Evolutionary conservation across 352 stramenopile genomes (phyloP).

Genomic region (Phytophthora foliorum): DNA sequence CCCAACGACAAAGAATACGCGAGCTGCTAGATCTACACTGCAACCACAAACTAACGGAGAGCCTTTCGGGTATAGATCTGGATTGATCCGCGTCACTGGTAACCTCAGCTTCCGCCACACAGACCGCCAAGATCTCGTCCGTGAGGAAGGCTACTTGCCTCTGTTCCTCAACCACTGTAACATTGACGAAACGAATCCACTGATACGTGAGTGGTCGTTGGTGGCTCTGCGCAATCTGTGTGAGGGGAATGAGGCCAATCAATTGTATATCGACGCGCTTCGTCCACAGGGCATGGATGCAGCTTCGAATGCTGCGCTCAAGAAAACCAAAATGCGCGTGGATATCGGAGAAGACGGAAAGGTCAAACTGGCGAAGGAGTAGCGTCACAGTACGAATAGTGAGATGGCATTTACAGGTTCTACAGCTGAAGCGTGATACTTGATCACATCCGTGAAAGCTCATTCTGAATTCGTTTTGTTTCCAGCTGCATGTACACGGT

Average conservation of each 20-base stretch:
- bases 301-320: constrained; percentile 28
- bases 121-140: constrained; percentile 81
- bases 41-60: constrained; percentile 33
- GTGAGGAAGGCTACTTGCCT: constrained; percentile 72
- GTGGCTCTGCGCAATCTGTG: constrained; percentile 91
- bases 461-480: constrained; percentile 17
- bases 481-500: constrained; percentile 31
- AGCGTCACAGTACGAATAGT: neutral
- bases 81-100: constrained; percentile 81
- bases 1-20: constrained; percentile 16
- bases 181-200: constrained; percentile 87
- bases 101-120: constrained; percentile 85
- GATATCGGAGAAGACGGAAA: constrained; percentile 45
- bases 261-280: constrained; percentile 70
- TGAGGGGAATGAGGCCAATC: constrained; percentile 85
- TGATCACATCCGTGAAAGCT: constrained; percentile 12
- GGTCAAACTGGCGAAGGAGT: constrained; percentile 33
- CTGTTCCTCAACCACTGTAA: constrained; percentile 93
- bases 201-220: constrained; percentile 92
- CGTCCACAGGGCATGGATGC: constrained; percentile 66
- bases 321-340: constrained; percentile 46
- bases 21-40: constrained; percentile 11
- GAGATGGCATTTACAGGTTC: neutral
- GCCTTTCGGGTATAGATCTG: constrained; percentile 78
- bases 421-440: neutral